Conservation (phyloP, 345 rosid species). For the Sonneratia caseolaris region DNA sequence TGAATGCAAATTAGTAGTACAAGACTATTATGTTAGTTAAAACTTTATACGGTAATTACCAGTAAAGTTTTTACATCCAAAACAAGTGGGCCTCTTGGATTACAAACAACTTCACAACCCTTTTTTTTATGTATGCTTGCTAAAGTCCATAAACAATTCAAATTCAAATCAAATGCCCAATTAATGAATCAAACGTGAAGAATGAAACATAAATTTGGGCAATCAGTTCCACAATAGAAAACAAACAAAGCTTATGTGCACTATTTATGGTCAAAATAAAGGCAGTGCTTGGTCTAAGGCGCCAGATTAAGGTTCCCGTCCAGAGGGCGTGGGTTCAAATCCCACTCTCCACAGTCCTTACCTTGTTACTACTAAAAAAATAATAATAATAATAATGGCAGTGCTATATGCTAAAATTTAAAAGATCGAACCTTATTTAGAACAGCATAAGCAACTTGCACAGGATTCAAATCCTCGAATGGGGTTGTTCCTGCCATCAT, state of each 20-base stretch:
- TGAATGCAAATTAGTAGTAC: too few relatives aligned
- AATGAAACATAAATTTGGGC: neutral
- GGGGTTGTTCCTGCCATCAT: slow-evolving; percentile 90
- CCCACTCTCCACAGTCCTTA: slow-evolving; percentile 66
- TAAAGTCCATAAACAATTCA: too few relatives aligned
- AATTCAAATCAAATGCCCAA: neutral
- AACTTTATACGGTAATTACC: too few relatives aligned
- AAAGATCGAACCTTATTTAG: slow-evolving; percentile 62
- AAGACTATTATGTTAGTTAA: too few relatives aligned
- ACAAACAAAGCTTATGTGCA: neutral
- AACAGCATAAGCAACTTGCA: slow-evolving; percentile 99
- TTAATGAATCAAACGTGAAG: neutral
- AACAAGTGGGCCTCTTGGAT: too few relatives aligned
- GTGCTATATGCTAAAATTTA: neutral
- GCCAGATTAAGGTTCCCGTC: slow-evolving; percentile 99
- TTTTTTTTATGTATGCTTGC: too few relatives aligned
- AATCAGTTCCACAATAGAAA: neutral
- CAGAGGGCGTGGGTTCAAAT: slow-evolving; percentile 98
- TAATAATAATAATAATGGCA: too few relatives aligned
- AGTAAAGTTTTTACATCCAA: too few relatives aligned
- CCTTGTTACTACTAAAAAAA: too few relatives aligned
- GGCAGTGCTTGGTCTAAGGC: slow-evolving; percentile 67
- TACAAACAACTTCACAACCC: too few relatives aligned
- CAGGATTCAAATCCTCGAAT: slow-evolving; percentile 94
- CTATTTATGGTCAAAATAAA: neutral